Evolutionary conservation across 768 basidiomycete genomes (phyloP), one percentile per base, ranked within the genome.

Genomic region (Pleurotus djamor): DNA sequence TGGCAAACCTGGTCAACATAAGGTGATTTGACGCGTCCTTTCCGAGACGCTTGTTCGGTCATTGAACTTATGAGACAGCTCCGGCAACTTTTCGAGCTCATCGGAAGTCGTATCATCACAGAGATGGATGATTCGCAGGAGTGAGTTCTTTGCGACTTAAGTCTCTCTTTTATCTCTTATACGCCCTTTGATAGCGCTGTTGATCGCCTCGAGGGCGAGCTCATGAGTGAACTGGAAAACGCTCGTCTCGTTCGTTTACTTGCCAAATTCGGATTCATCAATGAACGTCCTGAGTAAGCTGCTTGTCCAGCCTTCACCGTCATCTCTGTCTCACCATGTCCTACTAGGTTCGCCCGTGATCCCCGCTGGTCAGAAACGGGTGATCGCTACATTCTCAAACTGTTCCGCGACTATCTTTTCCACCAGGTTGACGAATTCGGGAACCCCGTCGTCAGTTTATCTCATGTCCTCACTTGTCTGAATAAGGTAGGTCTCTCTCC

Each of bases 361-460:
- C 87, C 92, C 1, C 84, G 96, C 2, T 99, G 97, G 97, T 95
- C 96, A 10, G 97, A 99, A 69, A 98, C 97, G 0, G 97, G 97
- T 1, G 97, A 99, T 68, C 80, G 96, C 61, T 99, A 99, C 71
- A 94, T 98, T 69, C 84, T 99, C 79, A 98, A 97, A 79, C 83
- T 99, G 48, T 98, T 99, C 82, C 84, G 97, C 14, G 97, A 99
- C 72, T 96, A 92, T 66, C 95, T 99, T 28, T 99, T 99, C 73
- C 97, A 99, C 69, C 95, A 97, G 71, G 89, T 97, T 44, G 95
- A 97, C 63, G 92, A 94, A 68, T 82, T 85, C 64, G 92, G 94
- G 8, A 87, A 89, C 56, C 96, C 97, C 0, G 85, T 97, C 14
- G 79, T 98, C 59, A 95, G 96, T 68, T 74, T 99, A 60, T 84